These are phyloP conservation scores for Fusarium torreyae DNA, from an alignment of 2,329 filamentous ascomycete genomes.

Conservation along the genomic window DNA sequence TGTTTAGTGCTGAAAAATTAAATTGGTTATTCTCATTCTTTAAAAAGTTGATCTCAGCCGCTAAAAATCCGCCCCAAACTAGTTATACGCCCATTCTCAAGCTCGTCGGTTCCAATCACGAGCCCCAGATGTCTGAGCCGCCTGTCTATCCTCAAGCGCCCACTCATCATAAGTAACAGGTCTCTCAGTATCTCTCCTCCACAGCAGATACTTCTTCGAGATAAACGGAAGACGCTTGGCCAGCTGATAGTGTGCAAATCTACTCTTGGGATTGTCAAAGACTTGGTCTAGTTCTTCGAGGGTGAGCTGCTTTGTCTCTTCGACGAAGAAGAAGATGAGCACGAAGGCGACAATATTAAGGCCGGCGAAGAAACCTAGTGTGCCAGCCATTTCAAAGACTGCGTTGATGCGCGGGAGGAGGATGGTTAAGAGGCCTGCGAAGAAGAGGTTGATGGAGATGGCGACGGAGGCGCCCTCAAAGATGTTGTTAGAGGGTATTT, in stretches of 20 bases:
- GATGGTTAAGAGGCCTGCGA: slow-evolving; percentile 63
- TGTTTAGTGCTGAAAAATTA: no score
- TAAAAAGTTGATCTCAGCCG: no score
- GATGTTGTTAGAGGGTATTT: slow-evolving; percentile 22
- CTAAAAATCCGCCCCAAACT: no score
- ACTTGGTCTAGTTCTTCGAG: slow-evolving; percentile 58
- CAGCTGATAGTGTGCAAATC: slow-evolving; percentile 58
- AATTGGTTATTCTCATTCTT: no score
- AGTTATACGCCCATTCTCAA: background rate
- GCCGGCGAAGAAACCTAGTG: slow-evolving; percentile 60
- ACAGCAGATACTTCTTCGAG: slow-evolving; percentile 23
- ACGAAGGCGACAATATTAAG: slow-evolving; percentile 61
- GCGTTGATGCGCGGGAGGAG: slow-evolving; percentile 56
- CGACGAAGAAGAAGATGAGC: slow-evolving; percentile 63
- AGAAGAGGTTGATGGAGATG: slow-evolving; percentile 63
- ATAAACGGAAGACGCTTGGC: slow-evolving; percentile 56
- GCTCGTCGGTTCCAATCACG: slow-evolving; percentile 3
- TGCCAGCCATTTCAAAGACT: slow-evolving; percentile 51
- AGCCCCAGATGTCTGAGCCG: background rate
- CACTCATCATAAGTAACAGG: slow-evolving; percentile 12
- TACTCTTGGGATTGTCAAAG: slow-evolving; percentile 51
- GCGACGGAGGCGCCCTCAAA: slow-evolving; percentile 62
- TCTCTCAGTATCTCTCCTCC: background rate
- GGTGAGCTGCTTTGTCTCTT: slow-evolving; percentile 64
- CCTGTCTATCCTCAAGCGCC: slow-evolving; percentile 14